These are phyloP conservation scores for Mucor lusitanicus DNA, from an alignment of 371 early-diverging fungal genomes.

Conservation along the genomic window DNA sequence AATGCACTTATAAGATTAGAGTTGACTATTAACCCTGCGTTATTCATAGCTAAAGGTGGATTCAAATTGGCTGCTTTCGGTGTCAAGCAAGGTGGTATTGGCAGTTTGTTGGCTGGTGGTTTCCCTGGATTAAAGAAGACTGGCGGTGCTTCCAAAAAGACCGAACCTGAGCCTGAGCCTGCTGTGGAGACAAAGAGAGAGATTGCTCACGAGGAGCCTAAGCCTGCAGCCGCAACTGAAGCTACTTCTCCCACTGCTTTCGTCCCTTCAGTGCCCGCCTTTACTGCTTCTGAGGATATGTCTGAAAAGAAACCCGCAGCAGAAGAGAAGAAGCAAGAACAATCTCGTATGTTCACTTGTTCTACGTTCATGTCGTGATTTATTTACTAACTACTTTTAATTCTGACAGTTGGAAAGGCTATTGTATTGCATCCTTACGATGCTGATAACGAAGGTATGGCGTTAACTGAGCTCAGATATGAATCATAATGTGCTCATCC, in stretches of 20 bases:
- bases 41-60: conserved; percentile 24
- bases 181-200: background rate
- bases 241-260: background rate
- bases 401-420: conserved; percentile 36
- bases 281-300: conserved; percentile 8
- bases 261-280: conserved; percentile 15
- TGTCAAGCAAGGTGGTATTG: conserved; percentile 85
- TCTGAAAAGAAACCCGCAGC: conserved; percentile 3
- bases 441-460: conserved; percentile 60
- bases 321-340: background rate
- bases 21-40: background rate
- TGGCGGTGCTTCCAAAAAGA: background rate
- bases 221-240: background rate
- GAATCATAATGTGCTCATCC: background rate
- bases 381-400: background rate
- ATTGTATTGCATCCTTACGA: conserved; percentile 62
- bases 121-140: conserved; percentile 41
- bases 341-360: background rate
- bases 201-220: background rate
- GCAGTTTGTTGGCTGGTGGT: conserved; percentile 71
- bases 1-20: background rate
- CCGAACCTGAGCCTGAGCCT: conserved; percentile 12
- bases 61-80: conserved; percentile 77
- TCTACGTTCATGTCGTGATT: background rate
- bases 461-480: background rate